These are phyloP conservation scores for Lobulomyces angularis DNA, from an alignment of 192 early-diverging fungal genomes.

Conservation along the genomic window DNA sequence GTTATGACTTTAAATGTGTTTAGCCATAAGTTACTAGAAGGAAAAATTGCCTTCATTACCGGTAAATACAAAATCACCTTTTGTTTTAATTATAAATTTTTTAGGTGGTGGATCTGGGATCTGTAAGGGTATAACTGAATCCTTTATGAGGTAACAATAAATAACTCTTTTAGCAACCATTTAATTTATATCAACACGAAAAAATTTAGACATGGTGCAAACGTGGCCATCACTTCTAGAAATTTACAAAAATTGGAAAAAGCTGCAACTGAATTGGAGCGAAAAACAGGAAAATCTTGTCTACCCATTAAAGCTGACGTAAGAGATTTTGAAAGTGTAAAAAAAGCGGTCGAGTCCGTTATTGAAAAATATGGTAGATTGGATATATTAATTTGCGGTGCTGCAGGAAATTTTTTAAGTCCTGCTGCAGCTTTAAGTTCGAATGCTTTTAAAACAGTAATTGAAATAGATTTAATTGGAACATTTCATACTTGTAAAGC, in stretches of 20 bases:
- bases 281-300: conserved; percentile 31
- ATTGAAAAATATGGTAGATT: conserved; percentile 51
- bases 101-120: conserved; percentile 57
- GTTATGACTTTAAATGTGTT: too few species aligned
- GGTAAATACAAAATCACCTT: conserved; percentile 20
- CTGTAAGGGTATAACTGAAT: conserved; percentile 54
- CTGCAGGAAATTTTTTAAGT: conserved; percentile 66
- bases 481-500: conserved; percentile 69
- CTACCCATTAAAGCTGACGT: conserved; percentile 50
- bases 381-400: conserved; percentile 52
- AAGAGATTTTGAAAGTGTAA: conserved; percentile 41
- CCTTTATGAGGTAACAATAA: conserved; percentile 45
- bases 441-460: conserved; percentile 49
- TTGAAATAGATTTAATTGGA: conserved; percentile 48
- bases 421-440: conserved; percentile 49
- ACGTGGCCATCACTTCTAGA: conserved; percentile 50
- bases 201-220: conserved; percentile 23
- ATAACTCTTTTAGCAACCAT: conserved; percentile 7
- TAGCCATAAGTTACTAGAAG: too few species aligned
- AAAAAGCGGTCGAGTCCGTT: conserved; percentile 42
- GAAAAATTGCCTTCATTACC: conserved; percentile 14
- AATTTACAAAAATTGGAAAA: conserved; percentile 52
- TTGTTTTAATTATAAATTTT: conserved; percentile 19
- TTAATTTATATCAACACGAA: not conserved
- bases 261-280: conserved; percentile 49